Evolutionary conservation across 495 filamentous ascomycete species (phyloP), one percentile per base, ranked within the genome.

Genomic region (Chaetomium tenue): DNA sequence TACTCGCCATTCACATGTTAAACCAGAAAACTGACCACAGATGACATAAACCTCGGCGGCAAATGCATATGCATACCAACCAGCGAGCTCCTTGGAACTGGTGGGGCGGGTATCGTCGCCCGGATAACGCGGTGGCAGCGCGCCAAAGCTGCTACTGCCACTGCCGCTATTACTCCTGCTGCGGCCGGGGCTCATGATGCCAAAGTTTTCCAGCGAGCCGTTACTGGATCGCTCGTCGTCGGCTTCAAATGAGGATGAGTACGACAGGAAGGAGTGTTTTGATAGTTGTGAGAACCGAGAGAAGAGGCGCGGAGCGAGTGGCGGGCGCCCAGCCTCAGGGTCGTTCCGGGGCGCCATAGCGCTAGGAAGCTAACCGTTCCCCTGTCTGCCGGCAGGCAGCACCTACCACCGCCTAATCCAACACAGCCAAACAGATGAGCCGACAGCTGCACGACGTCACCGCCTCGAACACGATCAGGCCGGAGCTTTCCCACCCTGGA

Each of bases 41-140:
- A 98, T 90, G 15, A 96, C 91, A 72, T 96, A 98, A 48, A 96
- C 92, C 76, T 98, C 94, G n/a, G 93, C 91, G 22, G 94, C 94
- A 84, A 93, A 98, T 52, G 88, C 91, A 81, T 98, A 98, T 66
- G 89, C 89, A 76, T 97, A 98, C 91, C 93, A 98, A 60, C 94
- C 94, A 13, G 84, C 83, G 39, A 97, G 84, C 80, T 98, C 94
- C 73, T 90, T 92, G 65, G 77, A 80, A 72, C 91, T 96, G 11
- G 94, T 98, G 42, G 87, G 82, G 18, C 94, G 86, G 37, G 89
- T 91, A 75, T 98, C 94, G 76, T 98, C 92, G 42, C 89, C 92
- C 11, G 82, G 81, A 73, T 93, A 97, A 20, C 75, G 72, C 40
- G 69, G 63, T 20, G 68, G 68, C 11, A 61, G 61, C 25, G 47